Base-by-base conservation (phyloP, 2,329 filamentous ascomycete genomes). In the Chrysosporium queenslandicum region DNA sequence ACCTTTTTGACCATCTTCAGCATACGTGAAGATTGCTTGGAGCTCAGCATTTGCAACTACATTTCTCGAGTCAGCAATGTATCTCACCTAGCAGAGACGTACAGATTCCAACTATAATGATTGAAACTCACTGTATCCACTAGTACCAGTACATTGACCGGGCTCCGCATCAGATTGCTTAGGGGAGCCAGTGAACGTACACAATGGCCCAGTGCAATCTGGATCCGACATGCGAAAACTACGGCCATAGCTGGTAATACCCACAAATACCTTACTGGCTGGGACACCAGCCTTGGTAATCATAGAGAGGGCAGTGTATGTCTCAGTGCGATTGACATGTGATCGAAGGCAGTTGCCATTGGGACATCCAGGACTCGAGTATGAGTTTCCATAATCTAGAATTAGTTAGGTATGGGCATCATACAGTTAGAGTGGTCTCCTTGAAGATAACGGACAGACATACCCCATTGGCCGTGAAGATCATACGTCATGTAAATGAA, bases 241-340 rank as follows among this genome's bases (percentile, higher is more conserved):
- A 0, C 68, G 59, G 0, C 67, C 69, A 53, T 71, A 71, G 55
- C 63, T 68, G 6, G 60, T 40, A 1, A 67, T 51, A 4, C 69
- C 68, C 2, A 68, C 63, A 11, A 65, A 29, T 36, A 71, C 37
- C 54, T 67, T 67, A 32, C 61, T 59, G 0, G 59, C 49, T 1
- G 61, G 58, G 0, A 71, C 69, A 4, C 67, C 68, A 1, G 70
- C 68, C 55, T 72, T 71, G 6, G 63, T 64, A 43, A 66, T 58
- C 53, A 70, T 72, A 1, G 64, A 54, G 11, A 74, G 56, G 0
- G 69, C 55, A 12, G 58, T 56, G 0, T 53, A 46, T 0, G 66
- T 69, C 50, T 73, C 68, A 1, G 70, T 73, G 40, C 62, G 49
- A 59, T 73, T 73, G 55, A 71, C 59, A 50, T 1, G 63, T 57